A percentile compares a stretch with the other conserved stretches of the same genome.
Evolutionary conservation across 371 early-diverging fungal genomes (phyloP).

Genomic region (Mucor irregularis): DNA sequence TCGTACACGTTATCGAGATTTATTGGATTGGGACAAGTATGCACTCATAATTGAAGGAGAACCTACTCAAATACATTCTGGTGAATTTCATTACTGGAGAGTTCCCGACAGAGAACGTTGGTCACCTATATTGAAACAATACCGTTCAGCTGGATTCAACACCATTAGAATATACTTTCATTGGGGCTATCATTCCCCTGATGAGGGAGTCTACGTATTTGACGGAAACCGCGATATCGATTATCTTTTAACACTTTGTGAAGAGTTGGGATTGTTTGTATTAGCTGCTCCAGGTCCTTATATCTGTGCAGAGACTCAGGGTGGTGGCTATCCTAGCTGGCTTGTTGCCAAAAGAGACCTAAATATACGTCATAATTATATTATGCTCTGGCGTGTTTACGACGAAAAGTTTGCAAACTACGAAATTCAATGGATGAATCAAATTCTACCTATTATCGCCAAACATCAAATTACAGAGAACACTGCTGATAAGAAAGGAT

Average conservation of each 20-base stretch:
- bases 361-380: constrained; percentile 72
- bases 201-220: constrained; percentile 76
- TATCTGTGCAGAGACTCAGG: constrained; percentile 88
- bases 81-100: constrained; percentile 85
- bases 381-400: constrained; percentile 68
- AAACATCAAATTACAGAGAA: constrained; percentile 79
- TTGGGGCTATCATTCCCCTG: constrained; percentile 87
- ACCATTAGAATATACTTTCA: constrained; percentile 89
- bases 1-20: constrained; percentile 44
- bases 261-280: constrained; percentile 74
- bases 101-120: constrained; percentile 67
- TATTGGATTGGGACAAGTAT: constrained; percentile 68
- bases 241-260: constrained; percentile 71
- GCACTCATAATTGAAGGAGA: constrained; percentile 63
- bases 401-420: constrained; percentile 71
- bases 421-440: constrained; percentile 72
- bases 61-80: constrained; percentile 62
- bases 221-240: constrained; percentile 79
- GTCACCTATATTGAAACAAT: constrained; percentile 62
- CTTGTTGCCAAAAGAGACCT: constrained; percentile 74
- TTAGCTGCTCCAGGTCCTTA: constrained; percentile 88
- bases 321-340: constrained; percentile 87
- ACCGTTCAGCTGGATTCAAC: constrained; percentile 74
- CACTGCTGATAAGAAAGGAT: constrained; percentile 48
- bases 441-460: constrained; percentile 76